Evolutionary conservation across 2,329 filamentous ascomycete species (phyloP).

Genomic region (Pezicula radicicola): DNA sequence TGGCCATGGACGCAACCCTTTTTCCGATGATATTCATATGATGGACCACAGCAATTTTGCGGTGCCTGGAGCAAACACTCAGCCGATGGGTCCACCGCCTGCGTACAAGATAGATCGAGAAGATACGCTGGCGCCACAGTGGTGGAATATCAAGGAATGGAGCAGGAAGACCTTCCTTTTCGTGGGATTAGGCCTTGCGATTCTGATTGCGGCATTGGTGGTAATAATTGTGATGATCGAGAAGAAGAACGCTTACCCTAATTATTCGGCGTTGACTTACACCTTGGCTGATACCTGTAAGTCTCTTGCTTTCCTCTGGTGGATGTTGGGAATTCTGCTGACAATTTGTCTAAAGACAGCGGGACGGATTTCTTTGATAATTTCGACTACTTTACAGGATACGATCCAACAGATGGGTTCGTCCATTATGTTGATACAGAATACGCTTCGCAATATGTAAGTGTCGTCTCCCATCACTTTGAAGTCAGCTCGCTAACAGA

Average conservation of each 20-base stretch:
- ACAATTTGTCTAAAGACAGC: slow-evolving; percentile 21
- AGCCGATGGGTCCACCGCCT: slow-evolving; percentile 10
- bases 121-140: slow-evolving; percentile 14
- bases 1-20: background rate
- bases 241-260: slow-evolving; percentile 36
- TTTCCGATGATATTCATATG: slow-evolving; percentile 5
- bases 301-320: slow-evolving; percentile 7
- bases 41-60: background rate
- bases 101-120: slow-evolving; percentile 17
- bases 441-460: slow-evolving; percentile 26
- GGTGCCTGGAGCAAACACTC: background rate
- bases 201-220: slow-evolving; percentile 45
- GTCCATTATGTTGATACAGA: slow-evolving; percentile 38
- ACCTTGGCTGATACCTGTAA: slow-evolving; percentile 35
- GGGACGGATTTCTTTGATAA: slow-evolving; percentile 40
- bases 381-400: slow-evolving; percentile 40
- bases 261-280: slow-evolving; percentile 39
- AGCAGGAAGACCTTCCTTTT: slow-evolving; percentile 47
- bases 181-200: slow-evolving; percentile 33
- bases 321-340: background rate
- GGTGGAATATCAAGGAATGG: slow-evolving; percentile 52
- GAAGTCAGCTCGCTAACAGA: background rate
- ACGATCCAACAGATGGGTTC: slow-evolving; percentile 41
- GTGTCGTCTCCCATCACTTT: slow-evolving; percentile 15
- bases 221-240: slow-evolving; percentile 37